A percentile compares a stretch with the other conserved stretches of the same genome.
Conservation (phyloP, 306 rosid genomes). For the Cicer judaicum region DNA sequence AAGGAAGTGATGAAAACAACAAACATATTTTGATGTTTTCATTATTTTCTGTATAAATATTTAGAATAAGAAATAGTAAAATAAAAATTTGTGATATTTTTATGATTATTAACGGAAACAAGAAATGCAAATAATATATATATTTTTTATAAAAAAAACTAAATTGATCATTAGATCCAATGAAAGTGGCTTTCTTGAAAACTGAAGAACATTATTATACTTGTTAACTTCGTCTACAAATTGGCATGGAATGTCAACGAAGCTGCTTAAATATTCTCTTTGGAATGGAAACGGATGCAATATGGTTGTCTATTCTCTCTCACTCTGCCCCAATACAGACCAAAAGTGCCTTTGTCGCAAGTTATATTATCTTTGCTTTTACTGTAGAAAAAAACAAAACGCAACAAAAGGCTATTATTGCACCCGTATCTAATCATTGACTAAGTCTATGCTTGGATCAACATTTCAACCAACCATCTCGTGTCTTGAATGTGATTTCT, state of each 20-base stretch:
- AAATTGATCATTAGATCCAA: slow-evolving; percentile 22
- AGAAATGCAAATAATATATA: slow-evolving; percentile 8
- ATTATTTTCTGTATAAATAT: not conserved
- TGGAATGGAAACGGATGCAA: slow-evolving; percentile 28
- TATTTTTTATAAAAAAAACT: not conserved
- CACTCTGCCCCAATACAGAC: slow-evolving; percentile 25
- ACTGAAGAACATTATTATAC: slow-evolving; percentile 34
- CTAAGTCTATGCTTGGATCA: too few species aligned
- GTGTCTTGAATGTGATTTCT: too few species aligned
- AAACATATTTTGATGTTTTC: not conserved
- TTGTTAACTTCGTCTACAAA: slow-evolving; percentile 19
- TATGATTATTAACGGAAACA: not conserved
- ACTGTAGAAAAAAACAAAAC: too few species aligned
- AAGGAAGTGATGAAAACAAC: slow-evolving; percentile 22
- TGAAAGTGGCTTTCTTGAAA: slow-evolving; percentile 36
- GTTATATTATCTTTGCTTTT: not conserved
- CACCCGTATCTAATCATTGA: too few species aligned
- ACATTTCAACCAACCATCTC: too few species aligned
- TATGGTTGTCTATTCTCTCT: slow-evolving; percentile 37
- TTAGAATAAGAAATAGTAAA: slow-evolving; percentile 1
- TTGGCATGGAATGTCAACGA: slow-evolving; percentile 43
- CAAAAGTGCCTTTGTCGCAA: slow-evolving; percentile 14
- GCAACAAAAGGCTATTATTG: too few species aligned
- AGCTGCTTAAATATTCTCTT: slow-evolving; percentile 38
- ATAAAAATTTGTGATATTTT: slow-evolving; percentile 5